Evolutionary conservation across 305 asterid species (phyloP).

Genomic region (Rubia tinctorum): DNA sequence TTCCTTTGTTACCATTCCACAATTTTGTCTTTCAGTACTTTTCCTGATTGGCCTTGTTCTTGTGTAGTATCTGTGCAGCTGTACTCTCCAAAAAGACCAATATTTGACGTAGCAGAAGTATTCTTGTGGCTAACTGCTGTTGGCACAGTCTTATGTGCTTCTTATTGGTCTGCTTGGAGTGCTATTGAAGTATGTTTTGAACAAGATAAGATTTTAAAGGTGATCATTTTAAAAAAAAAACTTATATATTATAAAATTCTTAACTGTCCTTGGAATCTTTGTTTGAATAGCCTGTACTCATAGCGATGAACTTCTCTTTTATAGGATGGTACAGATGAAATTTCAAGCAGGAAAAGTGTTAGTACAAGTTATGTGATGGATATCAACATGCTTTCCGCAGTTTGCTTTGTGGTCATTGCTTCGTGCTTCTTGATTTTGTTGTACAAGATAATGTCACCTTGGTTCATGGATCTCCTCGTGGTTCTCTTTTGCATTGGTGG

Average conservation of each 20-base stretch:
- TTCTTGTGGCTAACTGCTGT: constrained; percentile 99
- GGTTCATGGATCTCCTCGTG: constrained; percentile 91
- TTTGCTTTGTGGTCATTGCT: constrained; percentile 76
- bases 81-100: constrained; percentile 89
- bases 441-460: constrained; percentile 81
- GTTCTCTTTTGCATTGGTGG: constrained; percentile 94
- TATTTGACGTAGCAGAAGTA: constrained; percentile 95
- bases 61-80: constrained; percentile 77
- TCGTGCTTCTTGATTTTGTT: constrained; percentile 91
- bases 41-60: constrained; percentile 6
- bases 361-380: constrained; percentile 63
- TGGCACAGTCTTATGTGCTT: constrained; percentile 82
- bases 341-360: constrained; percentile 26
- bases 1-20: too few relatives aligned
- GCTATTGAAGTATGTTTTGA: constrained; percentile 88
- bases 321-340: constrained; percentile 80
- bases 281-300: constrained; percentile 16
- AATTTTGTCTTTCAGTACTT: neutral
- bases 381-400: constrained; percentile 68
- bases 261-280: constrained; percentile 11
- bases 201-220: constrained; percentile 85
- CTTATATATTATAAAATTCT: too few relatives aligned
- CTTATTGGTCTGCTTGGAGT: constrained; percentile 98
- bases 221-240: too few relatives aligned
- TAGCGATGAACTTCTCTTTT: constrained; percentile 5